Evolutionary conservation across 1,284 basidiomycete species (phyloP).

Genomic region (Marasmius oreades): DNA sequence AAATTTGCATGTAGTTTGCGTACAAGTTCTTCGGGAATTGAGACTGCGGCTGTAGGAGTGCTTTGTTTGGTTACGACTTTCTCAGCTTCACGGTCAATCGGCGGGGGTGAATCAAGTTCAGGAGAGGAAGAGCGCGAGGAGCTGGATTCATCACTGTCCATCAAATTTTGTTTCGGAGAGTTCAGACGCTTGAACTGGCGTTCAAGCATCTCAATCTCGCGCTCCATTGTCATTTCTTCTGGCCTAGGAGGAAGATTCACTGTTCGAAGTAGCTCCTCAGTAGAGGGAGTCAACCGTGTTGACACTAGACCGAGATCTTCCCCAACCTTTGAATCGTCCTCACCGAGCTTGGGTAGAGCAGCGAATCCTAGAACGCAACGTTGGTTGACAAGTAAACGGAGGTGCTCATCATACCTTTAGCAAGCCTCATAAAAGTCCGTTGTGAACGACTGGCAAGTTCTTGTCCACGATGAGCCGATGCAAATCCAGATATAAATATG

Average conservation of each 20-base stretch:
- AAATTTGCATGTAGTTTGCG: conserved; percentile 68
- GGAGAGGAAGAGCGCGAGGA: conserved; percentile 21
- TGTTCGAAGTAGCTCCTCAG: conserved; percentile 42
- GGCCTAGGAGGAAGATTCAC: conserved; percentile 55
- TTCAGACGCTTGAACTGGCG: conserved; percentile 35
- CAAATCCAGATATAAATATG: conserved; percentile 74
- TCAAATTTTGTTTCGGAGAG: conserved; percentile 11
- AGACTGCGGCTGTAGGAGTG: conserved; percentile 5
- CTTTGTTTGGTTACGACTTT: conserved; percentile 4
- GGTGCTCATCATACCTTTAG: conserved; percentile 54
- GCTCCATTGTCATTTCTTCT: conserved; percentile 56
- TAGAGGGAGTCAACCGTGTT: conserved; percentile 34
- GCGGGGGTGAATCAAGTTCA: conserved; percentile 16
- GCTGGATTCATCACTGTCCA: conserved; percentile 7
- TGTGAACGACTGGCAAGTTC: conserved; percentile 71
- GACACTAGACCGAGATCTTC: conserved; percentile 19
- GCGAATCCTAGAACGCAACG: conserved; percentile 48
- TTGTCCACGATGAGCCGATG: conserved; percentile 56
- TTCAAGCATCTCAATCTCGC: conserved; percentile 49
- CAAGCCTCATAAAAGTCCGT: conserved; percentile 70
- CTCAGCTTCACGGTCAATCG: conserved; percentile 13
- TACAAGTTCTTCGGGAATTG: conserved; percentile 21
- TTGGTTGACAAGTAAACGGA: conserved; percentile 5
- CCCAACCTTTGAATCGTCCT: conserved; percentile 19
- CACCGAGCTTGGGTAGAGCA: conserved; percentile 50